phyloP scores from a whole-genome alignment of 2,329 filamentous ascomycete species.

The Fusarium tanahbumbuense region DNA sequence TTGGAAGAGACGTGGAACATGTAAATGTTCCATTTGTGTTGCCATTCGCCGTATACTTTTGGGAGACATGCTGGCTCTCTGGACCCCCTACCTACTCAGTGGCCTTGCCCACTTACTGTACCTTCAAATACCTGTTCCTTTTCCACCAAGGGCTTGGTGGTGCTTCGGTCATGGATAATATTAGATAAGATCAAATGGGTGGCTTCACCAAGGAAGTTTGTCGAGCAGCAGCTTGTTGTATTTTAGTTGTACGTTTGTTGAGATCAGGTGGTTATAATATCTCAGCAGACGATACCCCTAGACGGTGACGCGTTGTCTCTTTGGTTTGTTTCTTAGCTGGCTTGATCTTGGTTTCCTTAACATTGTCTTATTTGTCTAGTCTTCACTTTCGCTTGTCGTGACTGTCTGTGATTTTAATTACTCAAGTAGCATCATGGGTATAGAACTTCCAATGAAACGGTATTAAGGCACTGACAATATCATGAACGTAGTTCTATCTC shows the following conservation, averaged over 20 bases:
- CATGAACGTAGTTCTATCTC: background rate
- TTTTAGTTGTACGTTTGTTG: slow-evolving; percentile 53
- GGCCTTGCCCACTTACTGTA: slow-evolving; percentile 43
- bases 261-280: slow-evolving; percentile 50
- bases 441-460: background rate
- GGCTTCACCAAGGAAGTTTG: slow-evolving; percentile 43
- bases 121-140: slow-evolving; percentile 46
- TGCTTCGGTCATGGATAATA: slow-evolving; percentile 49
- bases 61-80: slow-evolving; percentile 35
- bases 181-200: slow-evolving; percentile 51
- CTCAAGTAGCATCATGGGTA: background rate
- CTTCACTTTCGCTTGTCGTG: background rate
- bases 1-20: slow-evolving; percentile 32
- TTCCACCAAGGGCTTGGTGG: slow-evolving; percentile 46
- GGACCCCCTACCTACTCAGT: slow-evolving; percentile 23
- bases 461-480: background rate
- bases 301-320: slow-evolving; percentile 50
- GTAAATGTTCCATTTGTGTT: slow-evolving; percentile 40
- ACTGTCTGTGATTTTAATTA: background rate
- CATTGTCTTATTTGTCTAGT: slow-evolving; percentile 45
- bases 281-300: slow-evolving; percentile 48
- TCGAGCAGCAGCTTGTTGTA: slow-evolving; percentile 54
- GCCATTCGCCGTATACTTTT: slow-evolving; percentile 49
- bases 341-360: slow-evolving; percentile 53
- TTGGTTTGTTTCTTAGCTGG: slow-evolving; percentile 53